These are phyloP conservation scores for Mercurialis annua DNA, from an alignment of 345 rosid genomes.

Conservation along the genomic window DNA sequence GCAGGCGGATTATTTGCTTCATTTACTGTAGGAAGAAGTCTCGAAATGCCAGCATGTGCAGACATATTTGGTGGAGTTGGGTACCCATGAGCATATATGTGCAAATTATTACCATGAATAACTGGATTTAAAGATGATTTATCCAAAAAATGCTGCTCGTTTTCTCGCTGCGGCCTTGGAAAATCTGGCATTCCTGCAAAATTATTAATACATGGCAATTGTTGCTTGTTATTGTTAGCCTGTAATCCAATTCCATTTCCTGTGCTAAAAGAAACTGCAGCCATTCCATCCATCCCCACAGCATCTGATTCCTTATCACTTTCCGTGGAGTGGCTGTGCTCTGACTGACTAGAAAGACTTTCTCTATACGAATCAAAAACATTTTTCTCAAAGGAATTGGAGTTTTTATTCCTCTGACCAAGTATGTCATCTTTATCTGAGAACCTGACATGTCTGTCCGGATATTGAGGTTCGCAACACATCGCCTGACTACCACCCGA, in stretches of 20 bases:
- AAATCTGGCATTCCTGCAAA: conserved; percentile 14
- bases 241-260: conserved; percentile 25
- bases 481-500: conserved; percentile 22
- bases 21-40: conserved; percentile 20
- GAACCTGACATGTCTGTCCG: conserved; percentile 45
- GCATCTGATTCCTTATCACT: conserved; percentile 16
- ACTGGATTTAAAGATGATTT: conserved; percentile 24
- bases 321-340: conserved; percentile 23
- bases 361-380: conserved; percentile 25
- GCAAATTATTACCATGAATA: conserved; percentile 12
- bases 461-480: conserved; percentile 23
- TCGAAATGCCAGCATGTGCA: conserved; percentile 22
- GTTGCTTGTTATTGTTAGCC: conserved; percentile 20
- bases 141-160: conserved; percentile 24
- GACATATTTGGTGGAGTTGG: conserved; percentile 10
- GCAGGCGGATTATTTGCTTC: conserved; percentile 18
- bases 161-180: conserved; percentile 27
- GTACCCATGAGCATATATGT: conserved; percentile 24
- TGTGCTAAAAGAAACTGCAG: conserved; percentile 20
- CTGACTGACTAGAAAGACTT: conserved; percentile 24
- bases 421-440: conserved; percentile 32
- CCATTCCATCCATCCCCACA: conserved; percentile 15
- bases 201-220: conserved; percentile 17
- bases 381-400: conserved; percentile 15
- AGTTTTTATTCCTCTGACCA: conserved; percentile 14